Conservation (phyloP, 225 moss, liverwort and hornwort species). For the Polytrichum formosum region DNA sequence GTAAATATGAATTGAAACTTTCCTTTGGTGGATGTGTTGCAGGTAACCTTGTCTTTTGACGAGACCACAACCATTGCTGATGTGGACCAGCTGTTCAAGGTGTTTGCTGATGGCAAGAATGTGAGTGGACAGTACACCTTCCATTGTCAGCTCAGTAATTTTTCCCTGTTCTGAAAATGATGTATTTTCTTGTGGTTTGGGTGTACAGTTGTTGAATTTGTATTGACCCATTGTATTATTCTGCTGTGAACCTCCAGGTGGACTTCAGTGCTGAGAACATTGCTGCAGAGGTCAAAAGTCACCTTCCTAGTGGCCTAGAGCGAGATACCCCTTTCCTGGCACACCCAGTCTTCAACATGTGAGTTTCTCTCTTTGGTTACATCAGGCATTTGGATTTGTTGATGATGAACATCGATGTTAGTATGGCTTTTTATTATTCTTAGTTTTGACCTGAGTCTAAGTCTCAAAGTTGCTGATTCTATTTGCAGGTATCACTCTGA, state of each 20-base stretch:
- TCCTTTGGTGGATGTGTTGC: slow-evolving; percentile 1
- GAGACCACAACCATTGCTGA: slow-evolving; percentile 79
- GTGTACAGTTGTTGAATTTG: not conserved
- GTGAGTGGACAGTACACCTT: slow-evolving; percentile 38
- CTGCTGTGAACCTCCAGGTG: slow-evolving; percentile 37
- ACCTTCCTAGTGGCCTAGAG: slow-evolving; percentile 55
- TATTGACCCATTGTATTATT: not conserved
- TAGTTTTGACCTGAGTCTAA: not conserved
- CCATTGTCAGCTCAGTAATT: too few species aligned
- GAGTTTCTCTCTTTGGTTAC: slow-evolving; percentile 5
- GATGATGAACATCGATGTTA: not conserved
- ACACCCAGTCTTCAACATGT: slow-evolving; percentile 86
- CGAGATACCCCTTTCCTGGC: slow-evolving; percentile 76
- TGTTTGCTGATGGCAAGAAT: slow-evolving; percentile 80
- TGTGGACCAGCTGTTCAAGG: slow-evolving; percentile 68
- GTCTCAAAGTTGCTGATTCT: not conserved
- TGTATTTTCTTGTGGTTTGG: too few species aligned
- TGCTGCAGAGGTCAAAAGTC: slow-evolving; percentile 54
- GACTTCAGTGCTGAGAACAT: slow-evolving; percentile 80
- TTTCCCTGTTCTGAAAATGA: too few species aligned
- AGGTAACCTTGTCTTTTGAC: slow-evolving; percentile 88
- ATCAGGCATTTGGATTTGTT: too few species aligned
- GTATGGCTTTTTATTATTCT: not conserved
- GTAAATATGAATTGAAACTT: too few species aligned
- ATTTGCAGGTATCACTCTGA: slow-evolving; percentile 74